A percentile compares a stretch with the other conserved stretches of the same genome.
phyloP scores from a whole-genome alignment of 805 yeast genomes.

The Wickerhamiella shivajii region DNA sequence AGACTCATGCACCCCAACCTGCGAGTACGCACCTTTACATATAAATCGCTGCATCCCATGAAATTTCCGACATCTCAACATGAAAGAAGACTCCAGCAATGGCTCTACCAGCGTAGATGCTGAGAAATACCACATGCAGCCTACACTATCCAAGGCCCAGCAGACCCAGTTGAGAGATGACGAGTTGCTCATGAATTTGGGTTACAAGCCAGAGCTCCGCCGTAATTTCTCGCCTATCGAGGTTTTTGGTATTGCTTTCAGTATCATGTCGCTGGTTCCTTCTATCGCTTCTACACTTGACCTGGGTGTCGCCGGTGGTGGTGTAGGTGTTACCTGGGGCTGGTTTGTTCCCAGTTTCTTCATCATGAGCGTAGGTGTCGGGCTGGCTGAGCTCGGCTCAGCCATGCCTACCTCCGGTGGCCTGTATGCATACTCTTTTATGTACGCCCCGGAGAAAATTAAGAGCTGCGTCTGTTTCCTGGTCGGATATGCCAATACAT shows the following conservation, averaged over 20 bases:
- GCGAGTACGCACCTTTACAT: too few species aligned
- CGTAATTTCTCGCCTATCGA: slow-evolving; percentile 47
- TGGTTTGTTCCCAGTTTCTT: slow-evolving; percentile 48
- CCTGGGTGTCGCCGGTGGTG: slow-evolving; percentile 46
- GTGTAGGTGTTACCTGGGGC: slow-evolving; percentile 56
- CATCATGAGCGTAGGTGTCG: slow-evolving; percentile 42
- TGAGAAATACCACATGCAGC: too few species aligned
- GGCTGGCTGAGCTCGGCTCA: slow-evolving; percentile 53
- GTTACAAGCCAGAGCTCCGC: slow-evolving; percentile 53
- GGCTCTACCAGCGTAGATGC: too few species aligned
- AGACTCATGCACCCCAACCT: too few species aligned
- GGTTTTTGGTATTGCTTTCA: slow-evolving; percentile 57
- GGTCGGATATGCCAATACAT: slow-evolving; percentile 52
- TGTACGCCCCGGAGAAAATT: slow-evolving; percentile 43
- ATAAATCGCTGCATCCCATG: too few species aligned
- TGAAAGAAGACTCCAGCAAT: too few species aligned
- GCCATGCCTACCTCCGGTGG: slow-evolving; percentile 70
- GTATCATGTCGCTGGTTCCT: slow-evolving; percentile 55
- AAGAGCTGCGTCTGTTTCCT: slow-evolving; percentile 43
- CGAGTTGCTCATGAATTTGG: slow-evolving; percentile 33
- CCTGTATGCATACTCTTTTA: slow-evolving; percentile 51
- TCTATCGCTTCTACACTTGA: slow-evolving; percentile 43
- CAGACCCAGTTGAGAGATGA: too few species aligned
- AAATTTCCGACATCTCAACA: too few species aligned
- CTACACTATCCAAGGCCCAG: too few species aligned